Evolutionary conservation across 768 basidiomycete genomes (phyloP).

Genomic region (Piloderma croceum): DNA sequence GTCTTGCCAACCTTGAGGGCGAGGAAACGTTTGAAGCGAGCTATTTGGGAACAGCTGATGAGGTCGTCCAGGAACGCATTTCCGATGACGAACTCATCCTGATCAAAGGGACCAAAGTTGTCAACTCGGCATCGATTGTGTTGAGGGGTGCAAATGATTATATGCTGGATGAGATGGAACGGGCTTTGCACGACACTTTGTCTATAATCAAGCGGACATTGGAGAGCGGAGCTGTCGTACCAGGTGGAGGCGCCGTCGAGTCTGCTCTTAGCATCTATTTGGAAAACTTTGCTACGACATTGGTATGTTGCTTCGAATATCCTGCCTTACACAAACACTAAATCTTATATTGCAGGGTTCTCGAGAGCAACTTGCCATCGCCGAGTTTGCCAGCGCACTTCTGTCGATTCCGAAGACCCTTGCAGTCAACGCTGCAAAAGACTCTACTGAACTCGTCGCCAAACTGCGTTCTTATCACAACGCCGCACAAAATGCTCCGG

Average conservation of each 20-base stretch:
- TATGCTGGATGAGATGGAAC: slow-evolving; percentile 99
- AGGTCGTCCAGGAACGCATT: slow-evolving; percentile 94
- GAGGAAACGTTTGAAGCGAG: slow-evolving; percentile 95
- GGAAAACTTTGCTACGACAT: slow-evolving; percentile 96
- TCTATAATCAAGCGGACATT: slow-evolving; percentile 95
- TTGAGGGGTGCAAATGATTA: slow-evolving; percentile 97
- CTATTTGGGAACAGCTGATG: slow-evolving; percentile 88
- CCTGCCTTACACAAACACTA: no score
- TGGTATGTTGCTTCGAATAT: slow-evolving; percentile 65
- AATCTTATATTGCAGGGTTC: slow-evolving; percentile 62
- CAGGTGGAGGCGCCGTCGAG: slow-evolving; percentile 96
- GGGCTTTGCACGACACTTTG: slow-evolving; percentile 89
- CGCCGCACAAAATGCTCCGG: slow-evolving; percentile 88
- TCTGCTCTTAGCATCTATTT: slow-evolving; percentile 95
- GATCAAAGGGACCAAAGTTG: slow-evolving; percentile 96
- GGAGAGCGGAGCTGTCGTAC: slow-evolving; percentile 93
- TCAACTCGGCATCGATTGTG: slow-evolving; percentile 88
- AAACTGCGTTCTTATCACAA: slow-evolving; percentile 97
- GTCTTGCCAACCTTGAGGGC: slow-evolving; percentile 92
- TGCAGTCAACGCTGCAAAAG: slow-evolving; percentile 96
- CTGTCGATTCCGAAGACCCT: slow-evolving; percentile 95
- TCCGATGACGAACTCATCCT: slow-evolving; percentile 98
- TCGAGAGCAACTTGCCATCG: slow-evolving; percentile 95
- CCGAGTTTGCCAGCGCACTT: slow-evolving; percentile 93
- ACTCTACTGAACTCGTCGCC: slow-evolving; percentile 94